These are phyloP conservation scores for Isoetes taiwanensis DNA, from an alignment of 75 land plant species.

Conservation along the genomic window DNA sequence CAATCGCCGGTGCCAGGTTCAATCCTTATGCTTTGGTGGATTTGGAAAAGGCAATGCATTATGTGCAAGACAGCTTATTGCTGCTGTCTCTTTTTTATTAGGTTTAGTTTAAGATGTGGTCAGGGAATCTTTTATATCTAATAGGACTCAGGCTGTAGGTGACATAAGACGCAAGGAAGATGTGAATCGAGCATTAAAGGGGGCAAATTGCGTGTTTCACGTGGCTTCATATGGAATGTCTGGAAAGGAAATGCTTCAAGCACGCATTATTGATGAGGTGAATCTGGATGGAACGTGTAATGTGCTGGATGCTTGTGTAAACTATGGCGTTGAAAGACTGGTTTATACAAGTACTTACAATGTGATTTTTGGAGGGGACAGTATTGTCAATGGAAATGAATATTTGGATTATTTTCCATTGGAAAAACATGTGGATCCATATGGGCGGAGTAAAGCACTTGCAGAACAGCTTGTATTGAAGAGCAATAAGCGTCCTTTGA, in stretches of 20 bases:
- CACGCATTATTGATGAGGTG: constrained; percentile 55
- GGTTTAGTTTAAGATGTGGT: too few species aligned
- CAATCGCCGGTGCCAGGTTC: too few species aligned
- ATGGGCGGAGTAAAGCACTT: constrained; percentile 74
- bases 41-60: too few species aligned
- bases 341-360: constrained; percentile 85
- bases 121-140: too few species aligned
- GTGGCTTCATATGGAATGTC: constrained; percentile 82
- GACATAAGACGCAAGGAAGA: constrained; percentile 45
- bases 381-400: constrained; percentile 81
- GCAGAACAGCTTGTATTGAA: constrained; percentile 88
- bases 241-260: constrained; percentile 89
- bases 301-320: constrained; percentile 59
- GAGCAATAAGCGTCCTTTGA: constrained; percentile 59
- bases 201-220: constrained; percentile 87
- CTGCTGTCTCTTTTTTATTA: too few species aligned
- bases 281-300: constrained; percentile 80
- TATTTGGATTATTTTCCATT: constrained; percentile 55
- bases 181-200: constrained; percentile 52
- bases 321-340: constrained; percentile 58
- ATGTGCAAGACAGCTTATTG: too few species aligned
- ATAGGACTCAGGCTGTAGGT: too few species aligned
- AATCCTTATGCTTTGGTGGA: too few species aligned
- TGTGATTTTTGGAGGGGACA: constrained; percentile 80
- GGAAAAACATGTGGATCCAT: constrained; percentile 69